Conservation (phyloP, 176 grass and related monocot species). For the Triticum timopheevii region DNA sequence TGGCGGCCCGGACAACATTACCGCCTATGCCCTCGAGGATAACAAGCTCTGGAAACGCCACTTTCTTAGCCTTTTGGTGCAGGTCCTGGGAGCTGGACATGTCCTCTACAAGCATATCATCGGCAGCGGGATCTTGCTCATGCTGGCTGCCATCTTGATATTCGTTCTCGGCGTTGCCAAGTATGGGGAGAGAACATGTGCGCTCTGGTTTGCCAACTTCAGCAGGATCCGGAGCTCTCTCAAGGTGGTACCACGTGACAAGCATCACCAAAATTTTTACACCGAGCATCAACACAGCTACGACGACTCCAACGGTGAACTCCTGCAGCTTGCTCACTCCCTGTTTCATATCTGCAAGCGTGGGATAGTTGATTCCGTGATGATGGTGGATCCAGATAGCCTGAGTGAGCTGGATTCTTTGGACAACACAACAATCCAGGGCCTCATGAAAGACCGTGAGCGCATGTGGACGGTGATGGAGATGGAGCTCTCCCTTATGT, state of each 20-base stretch:
- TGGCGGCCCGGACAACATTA: constrained; percentile 60
- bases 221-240: no score
- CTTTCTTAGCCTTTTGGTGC: background rate
- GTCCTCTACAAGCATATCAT: constrained; percentile 11
- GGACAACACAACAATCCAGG: background rate
- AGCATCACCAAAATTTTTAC: no score
- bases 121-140: no score
- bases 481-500: constrained; percentile 31
- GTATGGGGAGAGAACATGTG: no score
- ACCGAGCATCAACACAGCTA: no score
- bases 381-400: background rate
- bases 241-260: no score
- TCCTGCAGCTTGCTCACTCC: background rate
- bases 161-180: no score
- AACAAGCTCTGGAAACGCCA: constrained; percentile 27
- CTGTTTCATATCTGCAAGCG: constrained; percentile 28
- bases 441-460: background rate
- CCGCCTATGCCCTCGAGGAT: constrained; percentile 45
- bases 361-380: background rate
- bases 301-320: no score
- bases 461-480: background rate
- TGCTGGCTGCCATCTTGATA: no score
- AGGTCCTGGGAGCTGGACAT: background rate
- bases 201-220: no score
- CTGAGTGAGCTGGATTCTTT: background rate